Percentiles rank a stretch among this genome's conserved stretches.
phyloP scores from a whole-genome alignment of 192 early-diverging fungal genomes.

The Podila epigama region DNA sequence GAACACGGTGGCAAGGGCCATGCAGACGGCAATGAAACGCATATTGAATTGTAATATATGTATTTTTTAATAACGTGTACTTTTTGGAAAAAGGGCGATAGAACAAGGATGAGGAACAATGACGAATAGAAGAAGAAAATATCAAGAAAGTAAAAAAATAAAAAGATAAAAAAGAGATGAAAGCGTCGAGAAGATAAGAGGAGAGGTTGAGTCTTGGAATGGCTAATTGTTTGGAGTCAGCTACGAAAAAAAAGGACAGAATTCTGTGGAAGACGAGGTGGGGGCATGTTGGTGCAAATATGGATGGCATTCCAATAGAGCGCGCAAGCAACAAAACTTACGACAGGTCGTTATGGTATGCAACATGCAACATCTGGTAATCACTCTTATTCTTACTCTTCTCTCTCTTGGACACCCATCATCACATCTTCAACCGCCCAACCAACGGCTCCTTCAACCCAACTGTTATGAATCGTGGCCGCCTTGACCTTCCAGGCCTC shows the following conservation, averaged over 20 bases:
- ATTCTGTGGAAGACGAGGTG: neutral
- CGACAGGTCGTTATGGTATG: no score
- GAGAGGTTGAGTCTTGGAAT: no score
- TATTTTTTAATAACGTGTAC: neutral
- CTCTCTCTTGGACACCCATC: neutral
- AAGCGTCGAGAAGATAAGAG: no score
- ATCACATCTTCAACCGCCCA: neutral
- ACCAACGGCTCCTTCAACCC: neutral
- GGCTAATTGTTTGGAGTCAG: no score
- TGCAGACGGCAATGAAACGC: slow-evolving; percentile 2
- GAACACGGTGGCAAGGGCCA: slow-evolving; percentile 5
- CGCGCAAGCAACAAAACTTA: neutral
- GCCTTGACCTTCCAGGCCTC: neutral
- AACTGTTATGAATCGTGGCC: neutral
- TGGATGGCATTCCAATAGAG: neutral
- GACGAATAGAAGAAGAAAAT: neutral
- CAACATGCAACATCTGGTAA: no score
- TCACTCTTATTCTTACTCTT: neutral
- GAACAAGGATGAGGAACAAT: neutral
- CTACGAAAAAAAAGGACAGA: no score
- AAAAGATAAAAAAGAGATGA: neutral
- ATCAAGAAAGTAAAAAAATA: neutral
- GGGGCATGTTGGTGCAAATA: neutral
- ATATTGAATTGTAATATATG: neutral
- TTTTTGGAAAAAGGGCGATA: neutral